A percentile compares a stretch with the other conserved stretches of the same genome.
Evolutionary conservation across 2,329 filamentous ascomycete genomes (phyloP).

Genomic region (Fusarium metavorans): DNA sequence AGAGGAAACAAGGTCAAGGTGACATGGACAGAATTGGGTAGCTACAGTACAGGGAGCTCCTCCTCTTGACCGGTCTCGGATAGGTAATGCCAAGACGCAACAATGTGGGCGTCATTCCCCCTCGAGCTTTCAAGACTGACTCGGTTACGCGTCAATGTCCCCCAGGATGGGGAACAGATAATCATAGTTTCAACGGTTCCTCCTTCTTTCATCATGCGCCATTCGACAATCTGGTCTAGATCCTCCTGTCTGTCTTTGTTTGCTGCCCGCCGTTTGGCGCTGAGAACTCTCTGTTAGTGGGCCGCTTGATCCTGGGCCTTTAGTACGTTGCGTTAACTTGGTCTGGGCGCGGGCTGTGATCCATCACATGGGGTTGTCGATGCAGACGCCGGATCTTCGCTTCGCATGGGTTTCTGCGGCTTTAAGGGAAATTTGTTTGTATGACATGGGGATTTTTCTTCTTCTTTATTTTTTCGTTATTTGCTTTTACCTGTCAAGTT

Average conservation of each 20-base stretch:
- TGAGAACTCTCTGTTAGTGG: constrained; percentile 7
- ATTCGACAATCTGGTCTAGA: constrained; percentile 2
- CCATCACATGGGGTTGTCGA: constrained; percentile 22
- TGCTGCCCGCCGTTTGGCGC: constrained; percentile 15
- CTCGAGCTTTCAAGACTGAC: background rate
- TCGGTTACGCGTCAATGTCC: constrained; percentile 1
- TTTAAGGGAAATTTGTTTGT: constrained; percentile 7
- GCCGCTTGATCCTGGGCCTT: background rate
- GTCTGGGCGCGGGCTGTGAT: constrained; percentile 18
- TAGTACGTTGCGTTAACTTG: background rate
- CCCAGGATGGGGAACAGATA: background rate
- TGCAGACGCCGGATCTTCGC: constrained; percentile 16
- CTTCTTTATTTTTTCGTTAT: background rate
- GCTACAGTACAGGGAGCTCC: background rate
- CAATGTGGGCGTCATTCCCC: background rate
- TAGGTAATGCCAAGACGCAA: background rate
- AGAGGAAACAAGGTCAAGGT: background rate
- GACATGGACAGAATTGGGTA: background rate
- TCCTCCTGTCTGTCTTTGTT: background rate
- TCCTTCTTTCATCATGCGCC: background rate
- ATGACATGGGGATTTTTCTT: background rate
- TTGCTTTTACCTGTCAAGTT: background rate
- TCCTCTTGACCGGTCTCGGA: background rate
- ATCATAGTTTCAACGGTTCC: constrained; percentile 18
- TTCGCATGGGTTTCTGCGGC: constrained; percentile 15